Conservation (phyloP, 2,329 filamentous ascomycete genomes). For the Zarea fungicola region DNA sequence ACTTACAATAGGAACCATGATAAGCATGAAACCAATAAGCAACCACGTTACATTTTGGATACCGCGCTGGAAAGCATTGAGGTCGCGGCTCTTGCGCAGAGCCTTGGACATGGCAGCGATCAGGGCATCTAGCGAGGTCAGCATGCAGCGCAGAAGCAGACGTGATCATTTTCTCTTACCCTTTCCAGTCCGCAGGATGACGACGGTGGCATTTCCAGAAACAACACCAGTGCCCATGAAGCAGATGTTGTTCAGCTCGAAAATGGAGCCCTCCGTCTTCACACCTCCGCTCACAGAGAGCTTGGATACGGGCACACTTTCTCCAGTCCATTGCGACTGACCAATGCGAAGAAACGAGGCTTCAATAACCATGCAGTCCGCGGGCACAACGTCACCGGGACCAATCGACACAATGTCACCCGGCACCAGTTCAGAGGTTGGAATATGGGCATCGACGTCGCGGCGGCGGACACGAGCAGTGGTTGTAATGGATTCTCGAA, state of each 20-base stretch:
- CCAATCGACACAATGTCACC: slow-evolving; percentile 21
- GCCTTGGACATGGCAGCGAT: slow-evolving; percentile 24
- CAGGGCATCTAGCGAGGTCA: slow-evolving; percentile 18
- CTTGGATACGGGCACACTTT: slow-evolving; percentile 23
- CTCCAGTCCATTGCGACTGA: slow-evolving; percentile 27
- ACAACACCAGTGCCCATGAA: slow-evolving; percentile 26
- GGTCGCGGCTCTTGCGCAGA: slow-evolving; percentile 19
- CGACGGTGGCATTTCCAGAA: slow-evolving; percentile 21
- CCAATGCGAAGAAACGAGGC: slow-evolving; percentile 23
- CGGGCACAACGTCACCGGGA: slow-evolving; percentile 22
- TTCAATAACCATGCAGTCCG: slow-evolving; percentile 25
- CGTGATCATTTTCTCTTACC: background rate
- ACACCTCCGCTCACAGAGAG: slow-evolving; percentile 13
- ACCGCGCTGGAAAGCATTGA: slow-evolving; percentile 24
- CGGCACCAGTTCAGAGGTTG: slow-evolving; percentile 19
- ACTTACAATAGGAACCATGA: slow-evolving; percentile 26
- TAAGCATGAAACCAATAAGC: slow-evolving; percentile 25
- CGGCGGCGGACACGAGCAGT: slow-evolving; percentile 19
- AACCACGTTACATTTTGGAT: slow-evolving; percentile 26
- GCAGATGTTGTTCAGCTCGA: slow-evolving; percentile 23
- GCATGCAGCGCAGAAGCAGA: background rate
- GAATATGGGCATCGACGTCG: slow-evolving; percentile 9
- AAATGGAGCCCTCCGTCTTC: slow-evolving; percentile 18
- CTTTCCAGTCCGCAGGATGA: slow-evolving; percentile 22
- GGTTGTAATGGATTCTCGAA: slow-evolving; percentile 22